Conservation (phyloP, 176 grass and related monocot genomes). For the Carex pumila region DNA sequence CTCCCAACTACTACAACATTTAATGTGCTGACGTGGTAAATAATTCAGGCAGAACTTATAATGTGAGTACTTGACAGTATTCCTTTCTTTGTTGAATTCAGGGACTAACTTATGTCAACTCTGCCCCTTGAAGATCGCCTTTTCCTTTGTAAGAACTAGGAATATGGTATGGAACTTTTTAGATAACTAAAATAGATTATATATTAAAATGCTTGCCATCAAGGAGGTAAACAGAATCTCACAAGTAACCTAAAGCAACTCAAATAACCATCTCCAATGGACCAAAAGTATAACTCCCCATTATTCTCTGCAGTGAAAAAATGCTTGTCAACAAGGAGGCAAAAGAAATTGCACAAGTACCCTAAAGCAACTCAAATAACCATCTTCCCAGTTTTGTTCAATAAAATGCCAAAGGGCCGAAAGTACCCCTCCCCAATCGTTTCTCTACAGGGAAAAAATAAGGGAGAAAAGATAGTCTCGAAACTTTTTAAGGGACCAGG, state of each 20-base stretch:
- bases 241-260: background rate
- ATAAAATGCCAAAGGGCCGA: background rate
- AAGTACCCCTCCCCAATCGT: background rate
- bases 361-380: background rate
- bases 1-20: background rate
- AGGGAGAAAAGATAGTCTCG: background rate
- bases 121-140: too few relatives aligned
- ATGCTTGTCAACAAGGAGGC: too few relatives aligned
- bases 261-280: background rate
- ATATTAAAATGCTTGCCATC: background rate
- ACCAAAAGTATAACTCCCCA: background rate
- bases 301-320: background rate
- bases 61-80: background rate
- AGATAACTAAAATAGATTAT: background rate
- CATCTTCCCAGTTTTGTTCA: background rate
- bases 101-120: background rate
- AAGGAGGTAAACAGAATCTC: background rate
- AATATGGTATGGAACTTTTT: background rate
- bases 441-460: background rate
- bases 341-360: background rate
- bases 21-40: background rate
- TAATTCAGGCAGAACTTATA: background rate
- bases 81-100: background rate
- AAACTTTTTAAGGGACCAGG: background rate
- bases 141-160: background rate